A percentile compares a stretch with the other conserved stretches of the same genome.
Evolutionary conservation across 345 rosid genomes (phyloP).

Genomic region (Leavenworthia alabamica): DNA sequence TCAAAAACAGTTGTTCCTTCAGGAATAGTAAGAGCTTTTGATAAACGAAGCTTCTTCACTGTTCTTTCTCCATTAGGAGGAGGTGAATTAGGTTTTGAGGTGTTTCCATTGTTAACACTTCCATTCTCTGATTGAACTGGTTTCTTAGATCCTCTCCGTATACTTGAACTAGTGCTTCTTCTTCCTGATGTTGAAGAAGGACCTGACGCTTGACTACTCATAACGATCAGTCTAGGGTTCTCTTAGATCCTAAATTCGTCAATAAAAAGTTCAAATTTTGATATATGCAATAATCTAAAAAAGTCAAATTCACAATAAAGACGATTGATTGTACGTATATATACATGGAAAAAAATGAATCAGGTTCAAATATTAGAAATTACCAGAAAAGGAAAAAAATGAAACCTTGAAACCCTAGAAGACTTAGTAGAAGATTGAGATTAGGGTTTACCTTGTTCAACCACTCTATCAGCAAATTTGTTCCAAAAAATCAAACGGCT

Average conservation of each 20-base stretch:
- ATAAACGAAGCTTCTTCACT: constrained; percentile 78
- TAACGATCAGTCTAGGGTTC: neutral
- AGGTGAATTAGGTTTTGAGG: constrained; percentile 71
- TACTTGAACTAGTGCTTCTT: constrained; percentile 41
- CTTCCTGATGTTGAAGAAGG: constrained; percentile 43
- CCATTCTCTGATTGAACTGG: constrained; percentile 45
- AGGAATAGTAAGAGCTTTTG: constrained; percentile 93
- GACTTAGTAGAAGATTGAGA: neutral
- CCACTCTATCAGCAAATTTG: neutral
- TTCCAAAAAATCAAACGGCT: constrained; percentile 3
- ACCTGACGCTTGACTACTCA: constrained; percentile 60
- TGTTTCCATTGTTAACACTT: constrained; percentile 39
- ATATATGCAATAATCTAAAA: neutral
- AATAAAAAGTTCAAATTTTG: neutral
- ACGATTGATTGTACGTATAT: too few species aligned
- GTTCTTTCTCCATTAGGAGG: constrained; percentile 74
- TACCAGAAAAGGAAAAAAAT: neutral
- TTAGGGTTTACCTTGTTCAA: constrained; percentile 24
- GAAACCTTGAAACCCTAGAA: constrained; percentile 6
- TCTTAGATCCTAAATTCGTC: neutral
- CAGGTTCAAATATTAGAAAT: neutral
- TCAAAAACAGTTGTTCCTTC: constrained; percentile 86
- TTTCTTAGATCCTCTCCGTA: constrained; percentile 51
- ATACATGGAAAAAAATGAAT: neutral
- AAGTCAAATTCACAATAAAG: neutral